Percentiles rank a stretch among this genome's conserved stretches.
Conservation (phyloP, 2,329 filamentous ascomycete genomes). For the Arthrinium phaeospermum region DNA sequence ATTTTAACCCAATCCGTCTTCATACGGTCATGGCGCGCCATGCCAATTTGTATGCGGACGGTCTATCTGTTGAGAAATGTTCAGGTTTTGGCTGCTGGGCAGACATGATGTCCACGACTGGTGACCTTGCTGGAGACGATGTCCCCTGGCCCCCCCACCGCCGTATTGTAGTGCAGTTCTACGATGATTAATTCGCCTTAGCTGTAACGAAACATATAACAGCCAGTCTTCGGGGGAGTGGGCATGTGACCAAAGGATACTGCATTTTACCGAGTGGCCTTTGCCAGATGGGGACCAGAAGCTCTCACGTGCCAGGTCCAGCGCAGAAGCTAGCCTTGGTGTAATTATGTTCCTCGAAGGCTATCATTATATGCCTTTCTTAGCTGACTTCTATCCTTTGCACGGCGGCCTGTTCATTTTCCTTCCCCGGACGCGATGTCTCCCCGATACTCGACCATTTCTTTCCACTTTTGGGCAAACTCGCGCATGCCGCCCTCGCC, state of each 20-base stretch:
- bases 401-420: constrained; percentile 16
- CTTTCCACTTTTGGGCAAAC: constrained; percentile 78
- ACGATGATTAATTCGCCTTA: background rate
- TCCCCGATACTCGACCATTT: constrained; percentile 48
- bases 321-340: background rate
- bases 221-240: background rate
- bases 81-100: too few species aligned
- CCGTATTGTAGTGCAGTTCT: background rate
- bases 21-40: too few species aligned
- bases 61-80: too few species aligned
- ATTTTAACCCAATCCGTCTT: too few species aligned
- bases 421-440: constrained; percentile 37
- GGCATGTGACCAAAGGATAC: background rate
- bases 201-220: background rate
- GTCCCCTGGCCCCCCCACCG: too few species aligned
- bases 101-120: too few species aligned
- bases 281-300: background rate
- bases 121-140: too few species aligned
- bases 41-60: too few species aligned
- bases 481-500: constrained; percentile 81
- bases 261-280: too few species aligned
- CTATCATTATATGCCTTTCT: background rate
- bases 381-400: background rate
- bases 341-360: background rate
- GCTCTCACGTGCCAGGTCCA: background rate